These are phyloP conservation scores for Hymenoscyphus occultus DNA, from an alignment of 2,329 filamentous ascomycete genomes.

Conservation along the genomic window DNA sequence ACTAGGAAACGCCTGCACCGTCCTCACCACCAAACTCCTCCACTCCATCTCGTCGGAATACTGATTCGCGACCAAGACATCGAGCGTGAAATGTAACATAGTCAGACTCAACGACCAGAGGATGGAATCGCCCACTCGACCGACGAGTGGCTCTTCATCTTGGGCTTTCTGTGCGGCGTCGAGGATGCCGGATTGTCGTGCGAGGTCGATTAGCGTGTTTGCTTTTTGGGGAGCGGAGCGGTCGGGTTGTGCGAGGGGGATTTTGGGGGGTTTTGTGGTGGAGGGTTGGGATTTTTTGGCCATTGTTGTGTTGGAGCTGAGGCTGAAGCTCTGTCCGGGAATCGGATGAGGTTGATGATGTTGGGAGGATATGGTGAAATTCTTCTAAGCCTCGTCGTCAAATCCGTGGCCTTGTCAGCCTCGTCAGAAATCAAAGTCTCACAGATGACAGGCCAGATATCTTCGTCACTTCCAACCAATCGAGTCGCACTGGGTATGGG, in stretches of 20 bases:
- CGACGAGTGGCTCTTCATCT: conserved; percentile 28
- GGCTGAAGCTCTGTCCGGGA: not conserved
- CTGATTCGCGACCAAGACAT: conserved; percentile 76
- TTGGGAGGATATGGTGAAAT: not conserved
- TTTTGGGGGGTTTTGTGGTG: conserved; percentile 47
- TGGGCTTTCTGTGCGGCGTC: conserved; percentile 27
- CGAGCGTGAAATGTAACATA: conserved; percentile 74
- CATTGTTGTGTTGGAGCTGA: not conserved
- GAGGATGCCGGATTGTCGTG: conserved; percentile 57
- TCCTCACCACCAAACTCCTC: conserved; percentile 49
- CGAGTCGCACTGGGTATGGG: not conserved
- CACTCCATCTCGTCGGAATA: conserved; percentile 67
- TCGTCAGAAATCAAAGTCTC: not conserved
- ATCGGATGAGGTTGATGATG: not conserved
- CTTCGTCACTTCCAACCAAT: not conserved
- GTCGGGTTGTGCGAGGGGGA: conserved; percentile 68
- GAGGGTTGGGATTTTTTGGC: conserved; percentile 44
- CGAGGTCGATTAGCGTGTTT: conserved; percentile 71
- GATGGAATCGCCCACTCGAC: conserved; percentile 45
- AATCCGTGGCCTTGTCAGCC: not conserved
- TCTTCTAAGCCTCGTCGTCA: not conserved
- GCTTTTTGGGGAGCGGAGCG: conserved; percentile 51
- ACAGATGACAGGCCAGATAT: conserved; percentile 7
- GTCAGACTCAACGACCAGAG: conserved; percentile 61
- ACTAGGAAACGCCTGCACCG: conserved; percentile 53